Evolutionary conservation across 805 yeast genomes (phyloP), one percentile per base, ranked within the genome.

Genomic region (Lipomyces yamadae): DNA sequence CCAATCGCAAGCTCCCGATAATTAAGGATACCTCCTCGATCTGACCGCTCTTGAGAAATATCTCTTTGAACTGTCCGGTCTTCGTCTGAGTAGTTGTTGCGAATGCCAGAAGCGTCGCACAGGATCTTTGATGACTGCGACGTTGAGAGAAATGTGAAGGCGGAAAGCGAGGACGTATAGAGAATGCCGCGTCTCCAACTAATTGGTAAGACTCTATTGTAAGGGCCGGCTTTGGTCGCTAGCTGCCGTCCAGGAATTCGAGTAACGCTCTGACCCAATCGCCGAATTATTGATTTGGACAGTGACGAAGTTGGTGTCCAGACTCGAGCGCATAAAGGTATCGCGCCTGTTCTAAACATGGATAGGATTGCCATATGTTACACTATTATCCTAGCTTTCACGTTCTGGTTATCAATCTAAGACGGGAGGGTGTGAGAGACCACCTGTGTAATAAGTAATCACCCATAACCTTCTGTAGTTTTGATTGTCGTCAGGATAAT

Each of bases 1-100:
- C 90, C 90, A 66, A 86, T 72, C 29, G 88, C 80, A 70, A 86
- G 77, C 71, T 86, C 86, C 62, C 81, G 80, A 72, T 86, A 86
- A 74, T 83, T 81, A 71, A 85, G 75, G 3, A 30, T 6, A 24
- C 35, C 50, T 29, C 29, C 48, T 61, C 75, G 78, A 11, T 11
- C 13, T 1, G 82, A 82, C 7, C 78, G 78, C 58, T 32, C 56
- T 3, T 29, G 11, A 37, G 32, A 33, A 29, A n/a, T 24, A 18
- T 56, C 63, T 58, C 30, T 13, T 15, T 30, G 8, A 11, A n/a
- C 32, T n/a, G 33, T 8, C 48, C 32, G 52, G 11, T 34, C n/a
- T 42, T 18, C 15, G 15, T 6, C 48, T 10, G 48, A 42, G 37
- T 63, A 61, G 52, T 35, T 8, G 13, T 63, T 34, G 15, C 57